Percentiles rank a stretch among this genome's conserved stretches.
Conservation (phyloP, 805 yeast species). For the Wickerhamiella qilinensis region DNA sequence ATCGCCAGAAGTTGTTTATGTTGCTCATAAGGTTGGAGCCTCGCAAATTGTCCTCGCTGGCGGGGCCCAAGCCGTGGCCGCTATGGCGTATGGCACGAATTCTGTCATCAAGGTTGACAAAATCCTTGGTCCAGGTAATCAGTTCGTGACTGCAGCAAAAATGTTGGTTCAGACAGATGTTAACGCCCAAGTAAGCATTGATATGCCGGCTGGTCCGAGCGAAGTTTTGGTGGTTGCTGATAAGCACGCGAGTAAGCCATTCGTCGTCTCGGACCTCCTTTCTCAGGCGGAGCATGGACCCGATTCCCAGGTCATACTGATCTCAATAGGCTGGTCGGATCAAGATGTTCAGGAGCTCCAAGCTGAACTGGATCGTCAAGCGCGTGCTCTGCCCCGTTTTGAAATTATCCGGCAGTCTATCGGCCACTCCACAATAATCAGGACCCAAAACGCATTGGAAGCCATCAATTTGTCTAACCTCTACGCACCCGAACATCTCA, state of each 20-base stretch:
- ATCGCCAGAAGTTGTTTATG: constrained; percentile 95
- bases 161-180: constrained; percentile 95
- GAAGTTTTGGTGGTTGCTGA: constrained; percentile 94
- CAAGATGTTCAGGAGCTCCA: constrained; percentile 54
- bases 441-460: constrained; percentile 52
- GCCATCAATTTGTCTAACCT: constrained; percentile 78
- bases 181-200: constrained; percentile 86
- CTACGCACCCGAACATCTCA: constrained; percentile 97
- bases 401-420: constrained; percentile 87
- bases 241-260: constrained; percentile 73
- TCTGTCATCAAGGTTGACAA: constrained; percentile 86
- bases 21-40: constrained; percentile 92
- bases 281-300: constrained; percentile 99
- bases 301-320: constrained; percentile 89
- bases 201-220: constrained; percentile 99
- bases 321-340: constrained; percentile 58
- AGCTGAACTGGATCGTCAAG: constrained; percentile 72
- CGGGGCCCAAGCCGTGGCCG: constrained; percentile 98
- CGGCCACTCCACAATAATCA: constrained; percentile 72
- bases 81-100: constrained; percentile 97
- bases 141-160: constrained; percentile 97
- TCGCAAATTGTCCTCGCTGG: constrained; percentile 85
- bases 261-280: constrained; percentile 88
- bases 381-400: constrained; percentile 70
- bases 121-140: constrained; percentile 97